Evolutionary conservation across 371 early-diverging fungal genomes (phyloP), one percentile per base, ranked within the genome.

Genomic region (Mortierella sp.): DNA sequence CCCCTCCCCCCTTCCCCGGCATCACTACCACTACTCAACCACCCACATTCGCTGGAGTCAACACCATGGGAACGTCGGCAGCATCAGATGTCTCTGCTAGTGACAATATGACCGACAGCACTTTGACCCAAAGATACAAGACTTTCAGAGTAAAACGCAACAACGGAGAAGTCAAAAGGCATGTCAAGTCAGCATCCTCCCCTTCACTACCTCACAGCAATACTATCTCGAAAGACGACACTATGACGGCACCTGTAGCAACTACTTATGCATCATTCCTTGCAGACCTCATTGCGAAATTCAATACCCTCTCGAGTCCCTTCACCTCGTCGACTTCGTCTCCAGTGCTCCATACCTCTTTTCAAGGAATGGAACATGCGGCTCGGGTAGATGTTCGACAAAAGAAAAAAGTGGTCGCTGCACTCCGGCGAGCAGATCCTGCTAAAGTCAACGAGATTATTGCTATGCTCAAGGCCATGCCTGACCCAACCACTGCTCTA

Each of bases 391-490:
- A 79, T 47, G 63, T 48, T 28, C 60, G 56, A 21, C 73, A 69
- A 30, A 79, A 76, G 64, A 81, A 81, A 46, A 57, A 70, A 53
- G 82, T 70, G 2, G 72, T 82, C 19, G 75, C 72, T 46, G 82
- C 80, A 5, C 66, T 82, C n/a, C 82, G 73, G 37, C 75, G 76
- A 44, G 69, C 72, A 0, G 30, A 65, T 1, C 62, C 81, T 1
- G 68, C 65, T 1, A 67, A 76, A 57, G 76, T 75, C 26, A 81
- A 76, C 21, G 69, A 79, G 5, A 51, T 79, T 21, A 79, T 82
- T 19, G 45, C 61, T 11, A 64, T 82, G 15, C 64, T 82, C 15
- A 82, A 82, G 19, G 81, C 81, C 48, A 82, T 82, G 82, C 82
- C 82, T 3, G 81, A 82, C 18, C 82, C 81, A 23, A 59, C 72